phyloP scores from a whole-genome alignment of 176 grass and related monocot genomes.

The Oryza meyeriana region DNA sequence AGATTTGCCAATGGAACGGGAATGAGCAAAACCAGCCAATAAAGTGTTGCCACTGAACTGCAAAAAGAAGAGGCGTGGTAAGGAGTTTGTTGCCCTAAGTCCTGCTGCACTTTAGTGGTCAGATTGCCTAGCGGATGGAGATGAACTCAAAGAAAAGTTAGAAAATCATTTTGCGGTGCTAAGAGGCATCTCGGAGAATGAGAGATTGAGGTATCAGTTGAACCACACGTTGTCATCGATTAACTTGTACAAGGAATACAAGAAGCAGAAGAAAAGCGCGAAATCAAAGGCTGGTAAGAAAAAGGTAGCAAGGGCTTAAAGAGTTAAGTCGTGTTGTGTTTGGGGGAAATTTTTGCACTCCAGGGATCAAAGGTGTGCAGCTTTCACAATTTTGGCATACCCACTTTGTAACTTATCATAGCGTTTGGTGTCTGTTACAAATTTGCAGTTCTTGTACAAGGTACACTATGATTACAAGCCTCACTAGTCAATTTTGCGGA shows the following conservation, averaged over 20 bases:
- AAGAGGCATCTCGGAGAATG: slow-evolving; percentile 67
- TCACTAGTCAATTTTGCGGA: neutral
- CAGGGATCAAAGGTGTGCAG: neutral
- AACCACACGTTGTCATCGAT: slow-evolving; percentile 60
- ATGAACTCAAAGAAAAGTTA: slow-evolving; percentile 55
- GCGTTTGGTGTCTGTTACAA: neutral
- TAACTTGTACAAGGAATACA: slow-evolving; percentile 71
- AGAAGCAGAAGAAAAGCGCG: slow-evolving; percentile 48
- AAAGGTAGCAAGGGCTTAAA: slow-evolving; percentile 19
- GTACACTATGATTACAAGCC: neutral
- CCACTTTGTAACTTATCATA: neutral
- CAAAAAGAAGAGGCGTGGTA: slow-evolving; percentile 46
- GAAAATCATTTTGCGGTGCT: slow-evolving; percentile 62
- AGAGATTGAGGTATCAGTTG: slow-evolving; percentile 65
- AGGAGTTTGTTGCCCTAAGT: slow-evolving; percentile 47
- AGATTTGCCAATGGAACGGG: slow-evolving; percentile 53
- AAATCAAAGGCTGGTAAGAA: slow-evolving; percentile 31
- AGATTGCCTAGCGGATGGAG: slow-evolving; percentile 38
- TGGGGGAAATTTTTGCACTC: neutral
- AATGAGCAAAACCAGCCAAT: slow-evolving; percentile 42
- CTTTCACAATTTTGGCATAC: neutral
- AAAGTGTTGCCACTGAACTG: slow-evolving; percentile 48
- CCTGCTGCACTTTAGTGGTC: slow-evolving; percentile 44
- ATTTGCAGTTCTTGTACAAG: neutral
- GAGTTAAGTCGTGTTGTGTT: neutral